Evolutionary conservation across 306 rosid genomes (phyloP).

Genomic region (Prunus mira): DNA sequence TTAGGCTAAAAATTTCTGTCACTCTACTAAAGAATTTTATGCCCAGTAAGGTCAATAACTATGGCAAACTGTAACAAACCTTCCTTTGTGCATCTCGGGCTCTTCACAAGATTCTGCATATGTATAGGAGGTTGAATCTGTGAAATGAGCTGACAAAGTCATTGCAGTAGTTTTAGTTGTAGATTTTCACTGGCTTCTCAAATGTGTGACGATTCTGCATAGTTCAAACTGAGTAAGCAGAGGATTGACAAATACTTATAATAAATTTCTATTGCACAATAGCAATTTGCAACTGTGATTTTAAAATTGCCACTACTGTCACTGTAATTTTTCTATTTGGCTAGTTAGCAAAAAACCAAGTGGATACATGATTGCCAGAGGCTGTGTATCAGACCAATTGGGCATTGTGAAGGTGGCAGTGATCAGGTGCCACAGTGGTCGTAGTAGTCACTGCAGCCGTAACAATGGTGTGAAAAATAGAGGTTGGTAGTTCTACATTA

Average conservation of each 20-base stretch:
- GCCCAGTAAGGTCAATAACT: constrained; percentile 6
- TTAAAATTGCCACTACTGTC: not conserved
- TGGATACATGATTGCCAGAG: too few species aligned
- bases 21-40: not conserved
- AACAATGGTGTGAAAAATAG: too few species aligned
- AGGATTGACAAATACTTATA: not conserved
- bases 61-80: constrained; percentile 4
- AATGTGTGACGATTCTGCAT: constrained; percentile 69
- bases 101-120: constrained; percentile 10
- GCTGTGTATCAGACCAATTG: too few species aligned
- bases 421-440: too few species aligned
- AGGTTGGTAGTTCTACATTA: too few species aligned
- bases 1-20: not conserved
- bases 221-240: not conserved
- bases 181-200: constrained; percentile 75
- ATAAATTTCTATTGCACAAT: not conserved
- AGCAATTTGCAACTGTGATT: not conserved
- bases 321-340: too few species aligned
- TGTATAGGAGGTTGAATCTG: not conserved
- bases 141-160: constrained; percentile 15
- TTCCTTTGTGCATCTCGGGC: not conserved
- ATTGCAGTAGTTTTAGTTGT: constrained; percentile 35
- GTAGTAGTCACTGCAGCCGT: too few species aligned
- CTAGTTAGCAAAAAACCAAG: too few species aligned
- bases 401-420: too few species aligned